Conservation (phyloP, 1,139 yeast species). For the Pichia sp. region DNA sequence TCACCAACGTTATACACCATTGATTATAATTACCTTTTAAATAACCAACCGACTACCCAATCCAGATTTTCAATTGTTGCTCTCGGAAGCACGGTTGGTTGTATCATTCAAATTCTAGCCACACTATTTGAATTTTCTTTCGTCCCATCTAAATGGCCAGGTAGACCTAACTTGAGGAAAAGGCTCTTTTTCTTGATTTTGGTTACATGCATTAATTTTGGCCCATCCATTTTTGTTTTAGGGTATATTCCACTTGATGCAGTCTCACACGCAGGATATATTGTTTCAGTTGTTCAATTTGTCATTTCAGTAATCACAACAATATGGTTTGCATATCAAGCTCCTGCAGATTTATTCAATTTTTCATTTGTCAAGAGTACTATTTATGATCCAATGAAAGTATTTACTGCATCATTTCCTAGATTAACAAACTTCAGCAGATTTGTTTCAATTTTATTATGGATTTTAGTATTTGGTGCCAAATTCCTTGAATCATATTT, state of each 20-base stretch:
- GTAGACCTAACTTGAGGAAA: conserved; percentile 48
- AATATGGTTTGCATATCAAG: conserved; percentile 58
- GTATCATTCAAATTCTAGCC: conserved; percentile 62
- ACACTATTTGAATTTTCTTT: conserved; percentile 60
- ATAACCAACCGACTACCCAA: conserved; percentile 67
- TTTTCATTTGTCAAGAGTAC: conserved; percentile 22
- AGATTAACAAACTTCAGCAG: conserved; percentile 49
- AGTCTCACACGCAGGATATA: conserved; percentile 47
- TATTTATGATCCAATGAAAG: conserved; percentile 34
- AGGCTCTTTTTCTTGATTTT: conserved; percentile 43
- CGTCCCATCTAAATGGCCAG: conserved; percentile 72
- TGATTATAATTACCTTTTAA: conserved; percentile 52
- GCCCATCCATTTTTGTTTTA: conserved; percentile 64
- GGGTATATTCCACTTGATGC: conserved; percentile 51
- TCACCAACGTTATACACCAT: conserved; percentile 74
- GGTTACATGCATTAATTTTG: conserved; percentile 47
- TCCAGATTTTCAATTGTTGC: conserved; percentile 62
- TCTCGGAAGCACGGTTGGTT: conserved; percentile 70
- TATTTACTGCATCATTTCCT: conserved; percentile 56
- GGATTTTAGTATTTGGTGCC: conserved; percentile 69
- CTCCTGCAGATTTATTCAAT: conserved; percentile 53
- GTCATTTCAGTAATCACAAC: conserved; percentile 59
- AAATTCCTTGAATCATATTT: conserved; percentile 81
- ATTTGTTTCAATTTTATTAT: conserved; percentile 57
- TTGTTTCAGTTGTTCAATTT: conserved; percentile 58